These are phyloP conservation scores for Millerago galiae DNA, from an alignment of 805 yeast species.

Conservation along the genomic window DNA sequence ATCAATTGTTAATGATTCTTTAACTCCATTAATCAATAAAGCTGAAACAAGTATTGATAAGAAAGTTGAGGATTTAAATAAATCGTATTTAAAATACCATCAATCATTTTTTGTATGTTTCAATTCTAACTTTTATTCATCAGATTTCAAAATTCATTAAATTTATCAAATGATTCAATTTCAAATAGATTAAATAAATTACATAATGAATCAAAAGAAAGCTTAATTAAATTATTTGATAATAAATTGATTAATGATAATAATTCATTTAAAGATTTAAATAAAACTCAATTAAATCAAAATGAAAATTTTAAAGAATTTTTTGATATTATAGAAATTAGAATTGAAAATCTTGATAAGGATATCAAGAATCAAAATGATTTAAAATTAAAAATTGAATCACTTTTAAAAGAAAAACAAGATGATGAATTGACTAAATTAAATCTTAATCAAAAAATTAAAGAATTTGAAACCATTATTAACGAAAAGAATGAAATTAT, in stretches of 20 bases:
- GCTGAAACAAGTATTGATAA: background rate
- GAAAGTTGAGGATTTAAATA: conserved; percentile 1
- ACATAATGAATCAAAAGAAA: background rate
- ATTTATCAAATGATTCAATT: conserved; percentile 22
- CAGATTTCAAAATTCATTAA: conserved; percentile 20
- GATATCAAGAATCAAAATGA: conserved; percentile 15
- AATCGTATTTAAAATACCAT: conserved; percentile 11
- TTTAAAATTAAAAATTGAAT: conserved; percentile 2
- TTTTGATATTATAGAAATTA: conserved; percentile 5
- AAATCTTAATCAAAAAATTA: background rate
- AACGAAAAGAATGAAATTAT: background rate
- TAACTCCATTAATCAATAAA: background rate
- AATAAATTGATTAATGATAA: background rate
- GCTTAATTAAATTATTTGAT: background rate
- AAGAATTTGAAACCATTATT: background rate
- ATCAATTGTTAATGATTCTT: background rate
- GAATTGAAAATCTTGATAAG: conserved; percentile 14
- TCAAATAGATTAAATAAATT: conserved; percentile 1
- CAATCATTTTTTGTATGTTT: conserved; percentile 13
- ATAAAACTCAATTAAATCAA: background rate
- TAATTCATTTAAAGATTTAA: background rate
- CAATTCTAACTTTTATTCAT: conserved; percentile 6
- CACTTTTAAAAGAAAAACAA: conserved; percentile 2
- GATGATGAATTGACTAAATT: background rate
- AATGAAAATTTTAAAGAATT: conserved; percentile 6